Evolutionary conservation across 441 rosid species (phyloP), one percentile per base, ranked within the genome.

Genomic region (Mallotus repandus): DNA sequence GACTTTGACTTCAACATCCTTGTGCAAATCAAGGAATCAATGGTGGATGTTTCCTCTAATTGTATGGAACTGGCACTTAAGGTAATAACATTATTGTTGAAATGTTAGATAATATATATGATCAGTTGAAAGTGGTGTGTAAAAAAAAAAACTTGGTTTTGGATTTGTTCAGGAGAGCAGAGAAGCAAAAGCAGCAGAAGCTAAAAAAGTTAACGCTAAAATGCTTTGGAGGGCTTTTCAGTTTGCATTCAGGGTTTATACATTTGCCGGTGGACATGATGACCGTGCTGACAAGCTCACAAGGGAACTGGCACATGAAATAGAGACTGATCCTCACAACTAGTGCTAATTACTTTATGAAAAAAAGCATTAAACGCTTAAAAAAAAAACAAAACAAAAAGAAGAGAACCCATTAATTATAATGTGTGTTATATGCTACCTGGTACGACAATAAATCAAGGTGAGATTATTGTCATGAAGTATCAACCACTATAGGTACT

Each of bases 41-140:
- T 91, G 85, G 98, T 96, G 75, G 98, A 96, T 86, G 86, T 92
- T 72, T 96, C 97, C 72, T 92, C 98, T 11, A 87, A 78, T 79
- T 89, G 97, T 79, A 96, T 92, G 97, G 99, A 96, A 77, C 77
- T 89, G 60, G 96, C 94, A 66, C 81, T 96, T 59, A 89, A 89
- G 94, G 98, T 91, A 85, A 41, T 18, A 38, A 55, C 61, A 69
- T 14, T 49, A 11, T 46, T 41, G 58, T 4, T 63, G 10, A 66
- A 14, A 10, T 11, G 16, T 11, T 11, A 4, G 54, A 25, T 35
- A 46, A 21, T 21, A 21, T 66, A 10, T 4, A 21, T 6, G 64
- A 58, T 46, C 41, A 25, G 43, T 56, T 35, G 50, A 46, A 66
- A 22, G 2, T 49, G 57, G 21, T 61, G 16, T 22, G 7, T 38